Evolutionary conservation across 805 yeast genomes (phyloP).

Genomic region (Ascoidea asiatica): DNA sequence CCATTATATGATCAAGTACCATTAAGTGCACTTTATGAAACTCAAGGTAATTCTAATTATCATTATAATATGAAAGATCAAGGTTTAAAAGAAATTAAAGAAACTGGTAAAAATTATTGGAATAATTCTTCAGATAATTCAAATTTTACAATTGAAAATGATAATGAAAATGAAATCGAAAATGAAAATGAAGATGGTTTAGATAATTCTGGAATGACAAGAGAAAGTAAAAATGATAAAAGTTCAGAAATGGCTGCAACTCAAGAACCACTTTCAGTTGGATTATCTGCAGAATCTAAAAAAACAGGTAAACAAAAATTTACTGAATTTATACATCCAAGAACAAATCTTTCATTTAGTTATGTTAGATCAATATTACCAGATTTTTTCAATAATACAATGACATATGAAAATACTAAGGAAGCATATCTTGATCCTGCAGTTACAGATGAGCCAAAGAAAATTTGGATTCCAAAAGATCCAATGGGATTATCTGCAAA

Average conservation of each 20-base stretch:
- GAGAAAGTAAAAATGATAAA: neutral
- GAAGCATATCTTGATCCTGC: conserved; percentile 38
- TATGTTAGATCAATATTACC: conserved; percentile 30
- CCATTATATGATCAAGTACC: conserved; percentile 62
- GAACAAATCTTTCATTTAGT: conserved; percentile 24
- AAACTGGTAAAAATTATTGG: conserved; percentile 28
- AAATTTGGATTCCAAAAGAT: conserved; percentile 62
- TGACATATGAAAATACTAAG: conserved; percentile 8
- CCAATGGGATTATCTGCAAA: conserved; percentile 50
- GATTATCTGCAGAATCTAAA: neutral
- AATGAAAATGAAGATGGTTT: neutral
- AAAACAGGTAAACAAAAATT: neutral
- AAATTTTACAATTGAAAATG: conserved; percentile 17
- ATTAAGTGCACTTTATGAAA: conserved; percentile 32
- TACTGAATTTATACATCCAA: conserved; percentile 30
- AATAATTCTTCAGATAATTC: conserved; percentile 15
- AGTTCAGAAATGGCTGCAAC: neutral
- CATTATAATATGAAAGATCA: conserved; percentile 54
- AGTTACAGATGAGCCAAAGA: conserved; percentile 41
- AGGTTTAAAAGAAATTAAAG: conserved; percentile 44
- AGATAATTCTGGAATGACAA: no score
- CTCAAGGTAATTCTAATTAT: conserved; percentile 24
- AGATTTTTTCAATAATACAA: conserved; percentile 12
- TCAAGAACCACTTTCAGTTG: neutral
- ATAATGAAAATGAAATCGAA: conserved; percentile 8